phyloP scores from a whole-genome alignment of 371 early-diverging fungal species.

The Umbelopsis sp. region DNA sequence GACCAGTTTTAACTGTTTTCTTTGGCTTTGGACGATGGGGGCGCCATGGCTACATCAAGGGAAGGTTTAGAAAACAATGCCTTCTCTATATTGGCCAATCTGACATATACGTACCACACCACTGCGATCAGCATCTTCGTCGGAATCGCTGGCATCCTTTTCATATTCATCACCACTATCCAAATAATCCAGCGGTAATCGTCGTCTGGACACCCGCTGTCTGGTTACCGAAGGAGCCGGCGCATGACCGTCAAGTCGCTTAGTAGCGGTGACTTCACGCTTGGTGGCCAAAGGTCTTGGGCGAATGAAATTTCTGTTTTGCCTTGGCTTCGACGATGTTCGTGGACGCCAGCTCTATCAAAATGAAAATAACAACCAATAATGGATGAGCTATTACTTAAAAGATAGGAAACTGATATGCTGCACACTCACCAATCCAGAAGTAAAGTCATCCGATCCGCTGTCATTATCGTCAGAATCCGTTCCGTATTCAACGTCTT shows the following conservation, averaged over 20 bases:
- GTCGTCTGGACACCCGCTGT: not conserved
- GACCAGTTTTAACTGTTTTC: not conserved
- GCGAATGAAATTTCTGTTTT: not conserved
- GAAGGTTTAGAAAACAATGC: not conserved
- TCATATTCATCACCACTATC: conserved; percentile 4
- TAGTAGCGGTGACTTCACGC: not conserved
- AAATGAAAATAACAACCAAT: not conserved
- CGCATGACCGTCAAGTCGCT: not conserved
- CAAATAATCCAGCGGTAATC: conserved; percentile 2
- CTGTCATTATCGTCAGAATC: conserved; percentile 9
- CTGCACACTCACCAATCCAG: conserved; percentile 1
- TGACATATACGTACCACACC: not conserved
- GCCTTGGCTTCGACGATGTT: not conserved
- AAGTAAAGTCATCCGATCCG: not conserved
- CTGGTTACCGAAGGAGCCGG: not conserved
- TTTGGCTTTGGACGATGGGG: not conserved
- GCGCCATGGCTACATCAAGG: not conserved
- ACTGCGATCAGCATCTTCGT: not conserved
- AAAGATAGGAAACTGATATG: no score
- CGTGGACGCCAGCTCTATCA: conserved; percentile 7
- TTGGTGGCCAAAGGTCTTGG: not conserved
- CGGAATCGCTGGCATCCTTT: conserved; percentile 6
- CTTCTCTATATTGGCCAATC: not conserved
- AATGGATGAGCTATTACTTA: not conserved
- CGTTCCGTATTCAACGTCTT: conserved; percentile 10